These are phyloP conservation scores for Petunia axillaris DNA, from an alignment of 257 asterid genomes.

Conservation along the genomic window DNA sequence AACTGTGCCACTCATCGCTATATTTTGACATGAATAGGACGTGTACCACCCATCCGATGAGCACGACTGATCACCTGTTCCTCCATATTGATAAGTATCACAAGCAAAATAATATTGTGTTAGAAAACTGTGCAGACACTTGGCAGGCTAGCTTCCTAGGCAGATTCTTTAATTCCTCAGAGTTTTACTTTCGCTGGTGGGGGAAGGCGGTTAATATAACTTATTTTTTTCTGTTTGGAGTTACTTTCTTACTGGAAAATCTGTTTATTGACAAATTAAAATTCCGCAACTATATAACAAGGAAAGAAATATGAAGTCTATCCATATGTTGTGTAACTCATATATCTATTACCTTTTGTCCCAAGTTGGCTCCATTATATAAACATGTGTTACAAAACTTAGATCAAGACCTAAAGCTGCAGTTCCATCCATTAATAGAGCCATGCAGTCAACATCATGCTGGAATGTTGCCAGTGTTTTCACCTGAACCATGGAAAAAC, in stretches of 20 bases:
- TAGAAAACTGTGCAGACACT: slow-evolving; percentile 12
- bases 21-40: slow-evolving; percentile 89
- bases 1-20: slow-evolving; percentile 92
- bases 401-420: slow-evolving; percentile 99
- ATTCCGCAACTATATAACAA: neutral
- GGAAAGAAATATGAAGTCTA: neutral
- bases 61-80: slow-evolving; percentile 99
- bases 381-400: slow-evolving; percentile 93
- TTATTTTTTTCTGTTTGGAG: neutral
- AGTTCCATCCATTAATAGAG: slow-evolving; percentile 98
- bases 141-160: slow-evolving; percentile 1
- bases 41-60: slow-evolving; percentile 96
- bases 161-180: neutral
- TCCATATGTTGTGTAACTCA: neutral
- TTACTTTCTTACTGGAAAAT: neutral
- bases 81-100: slow-evolving; percentile 74
- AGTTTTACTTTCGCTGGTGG: neutral
- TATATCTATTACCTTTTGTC: slow-evolving; percentile 74
- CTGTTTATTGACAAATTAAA: neutral
- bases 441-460: slow-evolving; percentile 89
- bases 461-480: slow-evolving; percentile 80
- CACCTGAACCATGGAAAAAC: slow-evolving; percentile 56
- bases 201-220: neutral
- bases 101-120: slow-evolving; percentile 26
- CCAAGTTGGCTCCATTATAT: slow-evolving; percentile 98